Base-by-base conservation (phyloP, 1,284 basidiomycete species). In the Volvariella surrecta region DNA sequence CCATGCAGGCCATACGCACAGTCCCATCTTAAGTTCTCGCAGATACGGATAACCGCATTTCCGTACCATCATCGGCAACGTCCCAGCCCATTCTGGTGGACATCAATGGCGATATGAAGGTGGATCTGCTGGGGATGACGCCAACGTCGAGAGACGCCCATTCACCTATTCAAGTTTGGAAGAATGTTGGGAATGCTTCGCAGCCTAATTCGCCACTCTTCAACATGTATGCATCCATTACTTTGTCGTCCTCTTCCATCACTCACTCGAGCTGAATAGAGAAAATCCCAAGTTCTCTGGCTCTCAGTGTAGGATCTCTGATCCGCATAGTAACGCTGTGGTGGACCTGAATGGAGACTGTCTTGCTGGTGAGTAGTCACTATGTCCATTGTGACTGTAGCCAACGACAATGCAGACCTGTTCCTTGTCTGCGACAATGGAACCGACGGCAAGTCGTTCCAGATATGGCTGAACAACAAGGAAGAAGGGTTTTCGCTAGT, bases 311-410 rank as follows among this genome's bases (percentile, higher is more conserved):
- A 74, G 68, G 10, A 61, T 95, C 9, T 76, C 88, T 2, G 79
- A 84, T 51, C 93, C 94, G 1, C 96, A 99, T 60, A 93, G 87
- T 58, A 96, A 93, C 58, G 92, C 93, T 0, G 87, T 92, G n/a
- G 75, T 98, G 13, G 95, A 99, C 58, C 66, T 99, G 39, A 82
- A 99, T 52, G 95, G 95, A 10, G 95, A 99, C 61, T 99, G 96
- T 60, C 71, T 97, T 4, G 91, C 92, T 48, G 89, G 89, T 86
- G 41, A 37, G 71, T 56, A 15, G 32, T 40, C 32, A 35, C 43
- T 28, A 28, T 28, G 17, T 37, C 16, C 32, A 15, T 21, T 7
- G 6, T 35, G 18, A 43, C 18, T 13, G 32, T 7, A 32, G 9
- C 3, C 22, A 37, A 21, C 37, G 19, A 21, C 7, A 21, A 13